These are phyloP conservation scores for Aspergillus awamori DNA, from an alignment of 2,329 filamentous ascomycete species.

Conservation along the genomic window DNA sequence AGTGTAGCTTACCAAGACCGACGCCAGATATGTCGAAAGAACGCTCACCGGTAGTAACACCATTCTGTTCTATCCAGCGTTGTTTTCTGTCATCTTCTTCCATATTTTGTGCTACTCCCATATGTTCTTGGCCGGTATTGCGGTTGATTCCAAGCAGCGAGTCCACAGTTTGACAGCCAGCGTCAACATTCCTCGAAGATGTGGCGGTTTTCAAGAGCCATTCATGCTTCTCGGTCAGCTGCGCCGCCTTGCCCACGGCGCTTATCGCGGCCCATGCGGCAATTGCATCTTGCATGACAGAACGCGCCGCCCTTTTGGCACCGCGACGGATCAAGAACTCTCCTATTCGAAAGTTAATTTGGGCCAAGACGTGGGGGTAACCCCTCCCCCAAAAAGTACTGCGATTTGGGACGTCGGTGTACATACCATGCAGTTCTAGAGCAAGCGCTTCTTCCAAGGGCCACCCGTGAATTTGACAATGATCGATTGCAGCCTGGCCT, in stretches of 20 bases:
- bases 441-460: conserved; percentile 62
- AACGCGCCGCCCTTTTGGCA: conserved; percentile 60
- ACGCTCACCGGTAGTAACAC: conserved; percentile 40
- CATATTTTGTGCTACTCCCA: conserved; percentile 33
- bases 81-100: conserved; percentile 46
- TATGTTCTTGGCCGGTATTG: conserved; percentile 35
- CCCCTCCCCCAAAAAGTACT: too few species aligned
- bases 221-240: conserved; percentile 61
- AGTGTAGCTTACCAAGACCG: conserved; percentile 37
- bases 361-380: not conserved
- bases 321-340: conserved; percentile 61
- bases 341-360: conserved; percentile 25
- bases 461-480: conserved; percentile 61
- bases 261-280: conserved; percentile 62
- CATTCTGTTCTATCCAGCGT: conserved; percentile 47
- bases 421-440: conserved; percentile 60
- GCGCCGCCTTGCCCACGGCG: conserved; percentile 61
- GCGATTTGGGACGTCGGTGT: not conserved
- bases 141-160: conserved; percentile 49
- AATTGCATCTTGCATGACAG: conserved; percentile 60
- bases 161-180: conserved; percentile 59
- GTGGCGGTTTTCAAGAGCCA: conserved; percentile 61
- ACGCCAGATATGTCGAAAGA: conserved; percentile 47
- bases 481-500: conserved; percentile 61
- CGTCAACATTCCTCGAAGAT: conserved; percentile 56